phyloP scores from a whole-genome alignment of 345 rosid genomes.

The Clarkia xantiana region DNA sequence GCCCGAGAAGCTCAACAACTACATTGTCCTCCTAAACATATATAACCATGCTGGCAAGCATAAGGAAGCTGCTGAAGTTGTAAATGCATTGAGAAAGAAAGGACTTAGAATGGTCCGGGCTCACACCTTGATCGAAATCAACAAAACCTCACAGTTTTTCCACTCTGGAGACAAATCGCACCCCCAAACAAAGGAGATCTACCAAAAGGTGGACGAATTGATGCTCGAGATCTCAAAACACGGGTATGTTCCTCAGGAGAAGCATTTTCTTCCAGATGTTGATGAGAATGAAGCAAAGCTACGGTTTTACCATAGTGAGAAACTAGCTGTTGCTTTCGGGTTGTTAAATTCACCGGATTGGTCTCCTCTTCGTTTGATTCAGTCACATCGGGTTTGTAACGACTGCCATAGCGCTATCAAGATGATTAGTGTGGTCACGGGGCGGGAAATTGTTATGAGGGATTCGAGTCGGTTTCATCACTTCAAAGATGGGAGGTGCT shows the following conservation, averaged over 20 bases:
- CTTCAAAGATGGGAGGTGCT: constrained; percentile 47
- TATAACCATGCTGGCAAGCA: constrained; percentile 53
- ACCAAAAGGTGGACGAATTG: constrained; percentile 47
- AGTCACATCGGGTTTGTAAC: constrained; percentile 64
- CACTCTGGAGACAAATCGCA: constrained; percentile 50
- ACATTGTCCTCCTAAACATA: constrained; percentile 61
- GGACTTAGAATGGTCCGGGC: constrained; percentile 63
- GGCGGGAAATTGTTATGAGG: constrained; percentile 48
- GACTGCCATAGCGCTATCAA: constrained; percentile 67
- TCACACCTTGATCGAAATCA: constrained; percentile 70
- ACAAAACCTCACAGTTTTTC: constrained; percentile 38
- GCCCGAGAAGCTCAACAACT: constrained; percentile 68
- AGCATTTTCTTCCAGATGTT: constrained; percentile 56
- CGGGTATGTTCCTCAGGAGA: constrained; percentile 34
- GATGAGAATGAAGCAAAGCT: constrained; percentile 40
- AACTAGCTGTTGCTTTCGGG: constrained; percentile 74
- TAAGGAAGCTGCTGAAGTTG: constrained; percentile 52
- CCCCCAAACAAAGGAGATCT: constrained; percentile 38
- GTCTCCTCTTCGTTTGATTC: constrained; percentile 56
- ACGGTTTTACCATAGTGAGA: constrained; percentile 38
- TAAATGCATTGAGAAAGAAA: constrained; percentile 51
- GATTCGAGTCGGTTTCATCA: constrained; percentile 69
- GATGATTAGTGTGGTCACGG: constrained; percentile 16
- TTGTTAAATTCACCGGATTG: constrained; percentile 38
- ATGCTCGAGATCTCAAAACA: constrained; percentile 40